Evolutionary conservation across 2,329 filamentous ascomycete species (phyloP), one percentile per base, ranked within the genome.

Genomic region (Grosmannia penicillata): DNA sequence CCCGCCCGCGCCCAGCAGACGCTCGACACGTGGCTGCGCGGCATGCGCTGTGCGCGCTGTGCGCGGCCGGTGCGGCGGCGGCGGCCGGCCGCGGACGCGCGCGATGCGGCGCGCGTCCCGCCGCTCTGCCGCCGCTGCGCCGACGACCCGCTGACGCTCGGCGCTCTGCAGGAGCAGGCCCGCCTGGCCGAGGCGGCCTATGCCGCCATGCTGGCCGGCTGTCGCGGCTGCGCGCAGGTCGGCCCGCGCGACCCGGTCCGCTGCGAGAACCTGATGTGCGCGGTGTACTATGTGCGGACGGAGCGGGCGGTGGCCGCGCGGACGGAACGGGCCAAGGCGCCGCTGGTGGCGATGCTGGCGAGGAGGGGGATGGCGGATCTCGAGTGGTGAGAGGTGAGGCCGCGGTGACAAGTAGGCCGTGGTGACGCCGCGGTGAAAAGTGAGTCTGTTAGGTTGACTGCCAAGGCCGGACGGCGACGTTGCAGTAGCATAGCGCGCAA

Each of bases 1-100:
- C 51, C 47, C 9, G 50, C 51, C 2, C 47, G 19, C 10, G 11
- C 8, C 51, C 78, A 71, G 52, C 81, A 73, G 55, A 95, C 86
- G 0, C 69, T 98, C n/a, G 91, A 96, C 52, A 81, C 75, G n/a
- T 98, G 95, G 58, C 80, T 96, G 77, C 79, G 74, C 45, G 77
- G 77, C 0, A 80, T 78, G 0, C 72, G 77, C 3, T 98, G 91
- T 53, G 59, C 89, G 6, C 70, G 89, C 14, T 98, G 91, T 56
- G 66, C 69, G 21, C 57, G 66, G 9, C 77, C 76, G 49, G 65
- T 61, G 36, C 54, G 53, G 40, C 34, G 30, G 23, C 30, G 19
- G 48, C 48, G 13, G 42, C 35, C 6, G 48, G 50, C 48, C 40
- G 43, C 44, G 2, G 24, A n/a, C 19, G 21, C 14, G 4, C 22